These are phyloP conservation scores for Colletotrichum tropicicola DNA, from an alignment of 2,329 filamentous ascomycete species.

Conservation along the genomic window DNA sequence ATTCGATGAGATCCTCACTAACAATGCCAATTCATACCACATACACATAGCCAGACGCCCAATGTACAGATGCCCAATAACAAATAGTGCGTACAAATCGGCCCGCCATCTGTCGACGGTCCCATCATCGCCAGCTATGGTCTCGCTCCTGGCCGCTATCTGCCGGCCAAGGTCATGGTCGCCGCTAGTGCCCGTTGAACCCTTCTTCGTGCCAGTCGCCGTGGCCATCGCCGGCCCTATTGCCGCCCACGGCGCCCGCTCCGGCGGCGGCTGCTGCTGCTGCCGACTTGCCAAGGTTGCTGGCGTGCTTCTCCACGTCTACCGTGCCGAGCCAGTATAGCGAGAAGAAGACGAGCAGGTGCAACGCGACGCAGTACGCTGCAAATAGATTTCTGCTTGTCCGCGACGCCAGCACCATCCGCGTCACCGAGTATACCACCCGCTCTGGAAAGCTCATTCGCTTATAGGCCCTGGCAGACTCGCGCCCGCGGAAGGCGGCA, in stretches of 20 bases:
- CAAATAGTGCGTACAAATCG: conserved; percentile 4
- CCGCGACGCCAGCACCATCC: conserved; percentile 89
- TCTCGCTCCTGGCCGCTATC: not conserved
- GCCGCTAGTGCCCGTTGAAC: conserved; percentile 53
- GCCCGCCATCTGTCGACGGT: not conserved
- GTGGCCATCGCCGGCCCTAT: conserved; percentile 43
- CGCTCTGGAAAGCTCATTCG: conserved; percentile 93
- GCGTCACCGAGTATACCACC: conserved; percentile 87
- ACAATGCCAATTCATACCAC: conserved; percentile 6
- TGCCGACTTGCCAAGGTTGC: conserved; percentile 60
- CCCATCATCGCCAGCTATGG: not conserved
- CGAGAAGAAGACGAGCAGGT: conserved; percentile 86
- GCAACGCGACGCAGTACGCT: conserved; percentile 87
- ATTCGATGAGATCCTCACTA: conserved; percentile 13
- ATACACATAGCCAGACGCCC: conserved; percentile 1
- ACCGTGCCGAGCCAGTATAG: conserved; percentile 83
- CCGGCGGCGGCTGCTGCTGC: conserved; percentile 52
- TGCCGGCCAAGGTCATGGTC: not conserved
- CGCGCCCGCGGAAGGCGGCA: conserved; percentile 92
- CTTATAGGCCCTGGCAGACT: conserved; percentile 89
- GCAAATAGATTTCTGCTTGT: conserved; percentile 95
- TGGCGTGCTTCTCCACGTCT: conserved; percentile 70
- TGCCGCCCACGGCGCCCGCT: conserved; percentile 42
- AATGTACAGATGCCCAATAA: conserved; percentile 10
- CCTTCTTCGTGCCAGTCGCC: conserved; percentile 73